Conservation (phyloP, 2,329 filamentous ascomycete genomes). For the Microcyclospora tardicrescens region DNA sequence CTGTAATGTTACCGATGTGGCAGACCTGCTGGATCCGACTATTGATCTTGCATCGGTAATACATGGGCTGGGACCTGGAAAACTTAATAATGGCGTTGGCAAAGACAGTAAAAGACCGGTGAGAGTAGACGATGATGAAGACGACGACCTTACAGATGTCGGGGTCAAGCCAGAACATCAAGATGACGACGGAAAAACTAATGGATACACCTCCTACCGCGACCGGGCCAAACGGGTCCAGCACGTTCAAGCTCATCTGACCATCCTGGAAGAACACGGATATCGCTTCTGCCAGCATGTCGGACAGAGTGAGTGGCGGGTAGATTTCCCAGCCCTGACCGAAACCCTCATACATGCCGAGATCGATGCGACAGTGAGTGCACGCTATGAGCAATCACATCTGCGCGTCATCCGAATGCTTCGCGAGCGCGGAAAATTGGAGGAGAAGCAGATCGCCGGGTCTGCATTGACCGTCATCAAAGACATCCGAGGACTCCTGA, state of each 20-base stretch:
- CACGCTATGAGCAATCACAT: constrained; percentile 62
- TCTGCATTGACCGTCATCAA: constrained; percentile 73
- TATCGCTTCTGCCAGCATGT: constrained; percentile 51
- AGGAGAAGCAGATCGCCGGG: constrained; percentile 76
- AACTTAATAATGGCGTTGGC: constrained; percentile 11
- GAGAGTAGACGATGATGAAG: constrained; percentile 1
- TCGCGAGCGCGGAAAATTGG: constrained; percentile 77
- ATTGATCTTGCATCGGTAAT: constrained; percentile 26
- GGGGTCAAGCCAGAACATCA: constrained; percentile 18
- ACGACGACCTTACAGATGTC: constrained; percentile 14
- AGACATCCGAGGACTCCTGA: constrained; percentile 73
- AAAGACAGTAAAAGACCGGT: constrained; percentile 14
- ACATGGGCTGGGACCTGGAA: constrained; percentile 10
- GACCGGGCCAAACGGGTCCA: constrained; percentile 35
- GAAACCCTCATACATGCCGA: constrained; percentile 60
- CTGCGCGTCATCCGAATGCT: constrained; percentile 77
- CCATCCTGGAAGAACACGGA: constrained; percentile 56
- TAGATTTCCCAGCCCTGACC: constrained; percentile 67
- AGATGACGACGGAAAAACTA: constrained; percentile 12
- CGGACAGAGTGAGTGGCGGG: constrained; percentile 60
- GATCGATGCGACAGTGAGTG: constrained; percentile 67
- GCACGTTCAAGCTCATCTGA: constrained; percentile 59
- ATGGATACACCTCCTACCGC: constrained; percentile 16
- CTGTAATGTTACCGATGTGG: constrained; percentile 29
- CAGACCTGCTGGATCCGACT: constrained; percentile 27